Evolutionary conservation across 1,284 basidiomycete species (phyloP).

Genomic region (Xerocomus nothofagi): DNA sequence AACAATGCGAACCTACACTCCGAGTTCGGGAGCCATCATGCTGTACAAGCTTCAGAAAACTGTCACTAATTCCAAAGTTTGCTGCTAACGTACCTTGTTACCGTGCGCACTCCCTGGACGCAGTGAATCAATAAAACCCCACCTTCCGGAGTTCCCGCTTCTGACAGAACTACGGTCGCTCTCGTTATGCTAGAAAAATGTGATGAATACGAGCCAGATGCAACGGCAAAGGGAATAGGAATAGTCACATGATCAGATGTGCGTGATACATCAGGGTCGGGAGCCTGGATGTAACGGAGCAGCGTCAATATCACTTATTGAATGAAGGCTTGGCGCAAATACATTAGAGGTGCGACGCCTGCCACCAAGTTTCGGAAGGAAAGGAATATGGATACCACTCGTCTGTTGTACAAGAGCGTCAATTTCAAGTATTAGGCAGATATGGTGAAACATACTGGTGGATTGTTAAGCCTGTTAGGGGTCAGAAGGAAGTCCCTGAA

Average conservation of each 20-base stretch:
- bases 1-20: slow-evolving; percentile 9
- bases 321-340: not conserved
- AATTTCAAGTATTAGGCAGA: not conserved
- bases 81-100: slow-evolving; percentile 7
- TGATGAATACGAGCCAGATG: not conserved
- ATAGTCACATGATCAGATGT: not conserved
- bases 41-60: slow-evolving; percentile 2
- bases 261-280: not conserved
- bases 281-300: not conserved
- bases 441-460: slow-evolving; percentile 5
- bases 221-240: not conserved
- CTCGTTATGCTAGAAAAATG: slow-evolving; percentile 2
- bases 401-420: not conserved
- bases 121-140: not conserved
- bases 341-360: slow-evolving; percentile 1
- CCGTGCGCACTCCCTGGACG: not conserved
- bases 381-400: not conserved
- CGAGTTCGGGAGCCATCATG: not conserved
- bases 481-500: slow-evolving; percentile 14
- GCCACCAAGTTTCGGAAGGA: not conserved
- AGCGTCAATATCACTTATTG: not conserved
- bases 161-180: not conserved
- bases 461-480: slow-evolving; percentile 20
- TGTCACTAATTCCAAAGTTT: not conserved
- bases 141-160: not conserved